Conservation (phyloP, 352 stramenopile genomes). For the Phytophthora tubulina region DNA sequence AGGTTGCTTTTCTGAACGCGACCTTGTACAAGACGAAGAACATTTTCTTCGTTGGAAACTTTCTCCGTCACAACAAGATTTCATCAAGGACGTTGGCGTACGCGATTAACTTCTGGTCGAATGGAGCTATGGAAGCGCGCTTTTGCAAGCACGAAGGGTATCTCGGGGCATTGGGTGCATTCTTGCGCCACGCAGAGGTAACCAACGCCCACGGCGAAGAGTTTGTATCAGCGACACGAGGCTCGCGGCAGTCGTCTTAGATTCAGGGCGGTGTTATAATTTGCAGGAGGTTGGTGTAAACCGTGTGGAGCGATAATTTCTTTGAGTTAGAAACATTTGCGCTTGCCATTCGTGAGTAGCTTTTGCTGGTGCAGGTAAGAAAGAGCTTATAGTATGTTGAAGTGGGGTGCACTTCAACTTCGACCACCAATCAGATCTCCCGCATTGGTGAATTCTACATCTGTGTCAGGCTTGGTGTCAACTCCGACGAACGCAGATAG, state of each 20-base stretch:
- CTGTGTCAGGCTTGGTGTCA: too few relatives aligned
- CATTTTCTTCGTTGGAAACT: constrained; percentile 98
- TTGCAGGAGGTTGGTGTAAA: neutral
- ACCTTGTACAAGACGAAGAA: constrained; percentile 96
- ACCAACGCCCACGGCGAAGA: constrained; percentile 75
- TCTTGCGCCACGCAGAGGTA: constrained; percentile 90
- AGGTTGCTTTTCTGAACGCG: constrained; percentile 99
- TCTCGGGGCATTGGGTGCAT: constrained; percentile 97
- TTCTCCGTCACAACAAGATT: constrained; percentile 98
- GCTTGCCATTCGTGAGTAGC: constrained; percentile 1
- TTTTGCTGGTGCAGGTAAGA: too few relatives aligned
- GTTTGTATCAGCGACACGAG: constrained; percentile 60
- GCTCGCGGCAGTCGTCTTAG: constrained; percentile 16
- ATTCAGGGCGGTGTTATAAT: neutral
- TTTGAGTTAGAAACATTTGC: constrained; percentile 10
- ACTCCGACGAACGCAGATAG: too few relatives aligned
- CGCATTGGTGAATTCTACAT: too few relatives aligned
- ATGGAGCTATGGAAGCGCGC: constrained; percentile 91
- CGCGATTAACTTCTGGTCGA: constrained; percentile 99
- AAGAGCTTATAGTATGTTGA: too few relatives aligned
- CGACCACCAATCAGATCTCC: too few relatives aligned
- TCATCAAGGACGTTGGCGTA: constrained; percentile 93
- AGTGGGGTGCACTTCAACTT: too few relatives aligned
- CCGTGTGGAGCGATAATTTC: neutral
- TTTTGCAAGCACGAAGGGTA: constrained; percentile 99